A percentile compares a stretch with the other conserved stretches of the same genome.
Evolutionary conservation across 2,329 filamentous ascomycete species (phyloP).

Genomic region (Colletotrichum eremochloae): DNA sequence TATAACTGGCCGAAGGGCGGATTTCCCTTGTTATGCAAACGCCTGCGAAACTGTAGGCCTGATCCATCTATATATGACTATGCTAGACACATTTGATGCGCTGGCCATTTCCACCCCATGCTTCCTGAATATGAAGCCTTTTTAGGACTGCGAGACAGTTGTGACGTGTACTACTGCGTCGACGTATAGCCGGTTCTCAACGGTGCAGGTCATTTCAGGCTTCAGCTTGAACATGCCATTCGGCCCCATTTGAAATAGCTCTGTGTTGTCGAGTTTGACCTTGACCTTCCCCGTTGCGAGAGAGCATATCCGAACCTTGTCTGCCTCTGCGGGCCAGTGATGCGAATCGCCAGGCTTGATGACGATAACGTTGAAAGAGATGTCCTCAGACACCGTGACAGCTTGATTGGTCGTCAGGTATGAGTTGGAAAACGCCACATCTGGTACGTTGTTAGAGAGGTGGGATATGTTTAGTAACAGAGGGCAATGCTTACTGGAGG

Average conservation of each 20-base stretch:
- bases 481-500: conserved; percentile 52
- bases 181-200: conserved; percentile 59
- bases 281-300: conserved; percentile 57
- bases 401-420: conserved; percentile 56
- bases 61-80: neutral
- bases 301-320: conserved; percentile 55
- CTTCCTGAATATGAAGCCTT: neutral
- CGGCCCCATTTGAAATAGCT: conserved; percentile 57
- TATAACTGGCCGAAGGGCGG: neutral
- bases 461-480: too few relatives aligned
- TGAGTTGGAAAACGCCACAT: conserved; percentile 59
- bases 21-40: neutral
- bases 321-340: conserved; percentile 48
- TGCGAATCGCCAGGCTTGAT: conserved; percentile 56
- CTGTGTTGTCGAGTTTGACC: conserved; percentile 52
- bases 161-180: conserved; percentile 60
- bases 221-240: conserved; percentile 60
- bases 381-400: conserved; percentile 53
- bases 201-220: conserved; percentile 53
- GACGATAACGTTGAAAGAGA: conserved; percentile 57
- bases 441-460: conserved; percentile 45
- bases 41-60: neutral
- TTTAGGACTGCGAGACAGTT: conserved; percentile 45
- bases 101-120: neutral
- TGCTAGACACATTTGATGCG: neutral